These are phyloP conservation scores for Tuctoria greenei DNA, from an alignment of 176 grass and related monocot species.

Conservation along the genomic window DNA sequence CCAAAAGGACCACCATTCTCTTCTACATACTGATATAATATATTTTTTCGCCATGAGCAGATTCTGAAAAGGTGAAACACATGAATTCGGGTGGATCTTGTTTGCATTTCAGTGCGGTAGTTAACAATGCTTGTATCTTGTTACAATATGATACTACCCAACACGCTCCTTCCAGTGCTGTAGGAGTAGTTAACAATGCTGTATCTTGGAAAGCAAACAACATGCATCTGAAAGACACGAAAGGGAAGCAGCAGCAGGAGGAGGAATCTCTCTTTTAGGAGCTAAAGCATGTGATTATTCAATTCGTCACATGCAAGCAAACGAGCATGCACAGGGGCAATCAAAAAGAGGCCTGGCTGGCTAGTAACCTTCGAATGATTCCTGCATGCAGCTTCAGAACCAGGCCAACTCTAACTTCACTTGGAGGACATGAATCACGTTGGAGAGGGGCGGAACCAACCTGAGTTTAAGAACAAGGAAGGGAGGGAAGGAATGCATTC, in stretches of 20 bases:
- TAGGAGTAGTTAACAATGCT: conserved; percentile 17
- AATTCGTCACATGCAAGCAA: no score
- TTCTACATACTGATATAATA: not conserved
- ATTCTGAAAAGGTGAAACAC: not conserved
- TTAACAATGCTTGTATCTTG: no score
- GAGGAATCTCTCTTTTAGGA: conserved; percentile 49
- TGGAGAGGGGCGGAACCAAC: conserved; percentile 33
- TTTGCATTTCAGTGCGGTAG: no score
- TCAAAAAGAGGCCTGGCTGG: no score
- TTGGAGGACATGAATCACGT: conserved; percentile 42
- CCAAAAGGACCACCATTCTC: not conserved
- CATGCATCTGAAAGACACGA: not conserved
- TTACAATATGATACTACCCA: no score
- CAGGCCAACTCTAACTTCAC: conserved; percentile 40
- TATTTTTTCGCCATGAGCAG: not conserved
- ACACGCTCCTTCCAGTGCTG: not conserved
- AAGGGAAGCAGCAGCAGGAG: conserved; percentile 24
- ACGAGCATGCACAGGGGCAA: no score
- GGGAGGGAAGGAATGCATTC: conserved; percentile 84
- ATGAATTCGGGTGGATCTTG: no score
- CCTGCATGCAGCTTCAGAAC: conserved; percentile 30
- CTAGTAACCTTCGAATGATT: conserved; percentile 26
- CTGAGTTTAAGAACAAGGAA: conserved; percentile 28
- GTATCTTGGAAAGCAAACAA: conserved; percentile 5
- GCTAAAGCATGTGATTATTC: no score